Evolutionary conservation across 305 asterid genomes (phyloP), one percentile per base, ranked within the genome.

Genomic region (Plantago rigida): DNA sequence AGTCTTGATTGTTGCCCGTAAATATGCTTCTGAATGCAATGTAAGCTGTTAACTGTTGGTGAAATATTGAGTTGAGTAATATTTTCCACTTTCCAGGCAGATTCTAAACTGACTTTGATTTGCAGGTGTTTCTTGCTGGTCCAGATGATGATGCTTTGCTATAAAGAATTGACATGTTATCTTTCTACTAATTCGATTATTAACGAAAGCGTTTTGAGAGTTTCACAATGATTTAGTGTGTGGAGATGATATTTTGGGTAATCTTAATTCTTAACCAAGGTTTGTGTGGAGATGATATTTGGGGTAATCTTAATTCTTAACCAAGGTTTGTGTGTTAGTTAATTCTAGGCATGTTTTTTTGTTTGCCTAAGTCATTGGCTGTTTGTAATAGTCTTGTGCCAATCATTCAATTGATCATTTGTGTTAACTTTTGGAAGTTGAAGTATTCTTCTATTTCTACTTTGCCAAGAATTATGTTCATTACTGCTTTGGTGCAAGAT

Each of bases 91-190:
- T 52, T 26, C 58, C 17, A 26, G 6, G 41, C 13, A 12, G 13
- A 66, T 55, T 47, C 77, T 72, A 47, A 64, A 19, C 5, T 1
- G 46, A 14, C 31, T 10, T 45, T 29, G 24, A 57, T 52, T 49
- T 68, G 34, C 87, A 92, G 99, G 91, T 92, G 5, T 71, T 81
- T 67, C 96, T 92, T 66, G 96, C 90, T 11, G 99, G 99, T 65
- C 99, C 96, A 53, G 99, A 88, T 49, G 99, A 92, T 3, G 94
- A 92, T 44, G 96, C 95, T 13, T 62, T 86, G 78, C 62, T 86
- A 78, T 90, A 78, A 78, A 75, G 77, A 68, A 73, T 52, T n/a
- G 77, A 74, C 73, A 26, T 15, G 12, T 52, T 65, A 49, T 68
- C 36, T 67, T 62, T 65, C 60, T 22, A 65, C 77, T 71, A 77